Evolutionary conservation across 202 grass and related monocot genomes (phyloP).

Genomic region (Zizania palustris): DNA sequence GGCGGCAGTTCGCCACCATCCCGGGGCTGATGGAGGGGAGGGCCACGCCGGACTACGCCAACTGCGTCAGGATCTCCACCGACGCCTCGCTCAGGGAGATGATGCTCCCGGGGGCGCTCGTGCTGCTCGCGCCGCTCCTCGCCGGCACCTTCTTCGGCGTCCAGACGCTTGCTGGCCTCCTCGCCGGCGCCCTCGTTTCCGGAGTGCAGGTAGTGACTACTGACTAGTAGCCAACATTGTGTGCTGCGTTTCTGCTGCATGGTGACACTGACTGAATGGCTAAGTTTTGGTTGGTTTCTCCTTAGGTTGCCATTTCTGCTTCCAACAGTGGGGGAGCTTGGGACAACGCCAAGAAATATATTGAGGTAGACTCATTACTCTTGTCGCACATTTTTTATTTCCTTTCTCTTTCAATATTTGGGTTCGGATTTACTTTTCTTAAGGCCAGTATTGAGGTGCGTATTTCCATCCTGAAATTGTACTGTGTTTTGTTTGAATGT

Average conservation of each 20-base stretch:
- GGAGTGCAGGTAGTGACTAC: slow-evolving; percentile 51
- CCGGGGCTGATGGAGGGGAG: slow-evolving; percentile 54
- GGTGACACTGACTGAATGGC: neutral
- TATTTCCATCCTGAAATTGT: neutral
- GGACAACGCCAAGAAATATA: slow-evolving; percentile 79
- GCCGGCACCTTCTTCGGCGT: slow-evolving; percentile 62
- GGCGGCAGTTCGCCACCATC: slow-evolving; percentile 50
- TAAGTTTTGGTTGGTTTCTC: neutral
- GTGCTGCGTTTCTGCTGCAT: neutral
- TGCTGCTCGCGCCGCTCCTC: slow-evolving; percentile 48
- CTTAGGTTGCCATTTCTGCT: slow-evolving; percentile 60
- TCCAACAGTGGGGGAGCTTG: slow-evolving; percentile 64
- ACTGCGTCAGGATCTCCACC: slow-evolving; percentile 56
- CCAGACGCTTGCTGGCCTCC: slow-evolving; percentile 50
- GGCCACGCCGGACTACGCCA: slow-evolving; percentile 50
- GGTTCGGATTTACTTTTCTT: neutral
- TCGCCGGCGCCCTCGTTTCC: slow-evolving; percentile 55
- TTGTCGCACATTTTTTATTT: neutral
- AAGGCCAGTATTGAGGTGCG: neutral
- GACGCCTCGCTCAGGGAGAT: slow-evolving; percentile 63
- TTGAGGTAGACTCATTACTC: slow-evolving; percentile 30
- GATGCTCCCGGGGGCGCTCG: slow-evolving; percentile 59
- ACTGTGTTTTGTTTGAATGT: neutral
- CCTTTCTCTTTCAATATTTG: no score
- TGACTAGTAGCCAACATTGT: no score